phyloP scores from a whole-genome alignment of 768 basidiomycete genomes.

The Tubosaeta brunneosetosa region DNA sequence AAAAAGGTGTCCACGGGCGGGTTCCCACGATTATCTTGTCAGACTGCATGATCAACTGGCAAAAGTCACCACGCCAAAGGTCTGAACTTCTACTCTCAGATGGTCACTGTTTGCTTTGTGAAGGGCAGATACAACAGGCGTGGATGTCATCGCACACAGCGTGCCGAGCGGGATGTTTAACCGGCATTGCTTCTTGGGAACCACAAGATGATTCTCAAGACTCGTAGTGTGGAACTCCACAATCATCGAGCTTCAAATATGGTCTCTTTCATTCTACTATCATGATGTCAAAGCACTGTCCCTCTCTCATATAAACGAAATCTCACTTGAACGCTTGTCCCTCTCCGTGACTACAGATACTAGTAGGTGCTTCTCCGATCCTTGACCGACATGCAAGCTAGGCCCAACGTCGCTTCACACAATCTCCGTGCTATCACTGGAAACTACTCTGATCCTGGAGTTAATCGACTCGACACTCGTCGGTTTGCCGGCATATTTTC shows the following conservation, averaged over 20 bases:
- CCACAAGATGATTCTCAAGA: constrained; percentile 9
- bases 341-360: not conserved
- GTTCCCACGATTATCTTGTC: too few relatives aligned
- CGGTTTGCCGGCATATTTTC: constrained; percentile 25
- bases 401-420: constrained; percentile 1
- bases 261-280: constrained; percentile 9
- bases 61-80: too few relatives aligned
- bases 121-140: too few relatives aligned
- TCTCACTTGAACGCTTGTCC: not conserved
- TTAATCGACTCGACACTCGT: constrained; percentile 18
- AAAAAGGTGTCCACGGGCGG: too few relatives aligned
- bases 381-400: constrained; percentile 9
- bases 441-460: not conserved
- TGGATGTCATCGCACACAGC: too few relatives aligned
- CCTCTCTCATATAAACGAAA: constrained; percentile 16
- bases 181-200: constrained; percentile 10
- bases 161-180: not conserved
- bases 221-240: constrained; percentile 12
- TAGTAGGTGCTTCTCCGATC: not conserved
- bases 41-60: too few relatives aligned
- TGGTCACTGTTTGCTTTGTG: too few relatives aligned
- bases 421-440: constrained; percentile 3
- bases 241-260: constrained; percentile 9
- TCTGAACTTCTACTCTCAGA: too few relatives aligned
- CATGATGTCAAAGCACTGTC: constrained; percentile 24